Conservation (phyloP, 2,329 filamentous ascomycete genomes). For the Ceratocystis destructans region DNA sequence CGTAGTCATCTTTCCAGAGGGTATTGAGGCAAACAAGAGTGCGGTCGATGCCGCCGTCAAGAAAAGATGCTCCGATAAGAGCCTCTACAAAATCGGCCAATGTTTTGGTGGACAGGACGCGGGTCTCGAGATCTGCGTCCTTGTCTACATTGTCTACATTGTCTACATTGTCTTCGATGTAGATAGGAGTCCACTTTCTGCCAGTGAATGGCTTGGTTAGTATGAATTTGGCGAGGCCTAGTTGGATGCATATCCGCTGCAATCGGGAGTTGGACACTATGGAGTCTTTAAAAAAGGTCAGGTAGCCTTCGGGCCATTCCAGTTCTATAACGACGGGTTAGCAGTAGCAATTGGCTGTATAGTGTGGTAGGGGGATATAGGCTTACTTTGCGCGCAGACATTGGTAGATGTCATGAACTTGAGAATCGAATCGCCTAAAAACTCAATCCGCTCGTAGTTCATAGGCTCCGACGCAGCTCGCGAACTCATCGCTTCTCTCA, state of each 20-base stretch:
- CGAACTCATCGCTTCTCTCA: constrained; percentile 58
- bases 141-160: neutral
- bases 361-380: neutral
- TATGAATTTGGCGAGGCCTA: constrained; percentile 59
- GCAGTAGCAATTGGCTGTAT: constrained; percentile 15
- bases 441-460: constrained; percentile 76
- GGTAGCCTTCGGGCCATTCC: constrained; percentile 60
- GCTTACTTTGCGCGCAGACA: constrained; percentile 40
- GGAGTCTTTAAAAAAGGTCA: constrained; percentile 53
- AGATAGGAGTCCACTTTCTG: constrained; percentile 56
- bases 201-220: constrained; percentile 53
- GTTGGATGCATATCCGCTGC: constrained; percentile 45
- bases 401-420: constrained; percentile 61
- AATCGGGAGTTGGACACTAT: constrained; percentile 67
- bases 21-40: constrained; percentile 52
- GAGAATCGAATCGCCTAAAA: constrained; percentile 70
- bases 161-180: constrained; percentile 32
- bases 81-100: constrained; percentile 82
- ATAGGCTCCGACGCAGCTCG: constrained; percentile 43
- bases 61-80: constrained; percentile 60
- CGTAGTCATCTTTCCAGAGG: constrained; percentile 37
- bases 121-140: constrained; percentile 21
- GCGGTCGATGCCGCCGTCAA: constrained; percentile 52
- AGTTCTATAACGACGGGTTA: constrained; percentile 34
- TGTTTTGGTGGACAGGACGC: constrained; percentile 55